A percentile compares a stretch with the other conserved stretches of the same genome.
Evolutionary conservation across 2,329 filamentous ascomycete genomes (phyloP).

Genomic region (Aureobasidium sp.): DNA sequence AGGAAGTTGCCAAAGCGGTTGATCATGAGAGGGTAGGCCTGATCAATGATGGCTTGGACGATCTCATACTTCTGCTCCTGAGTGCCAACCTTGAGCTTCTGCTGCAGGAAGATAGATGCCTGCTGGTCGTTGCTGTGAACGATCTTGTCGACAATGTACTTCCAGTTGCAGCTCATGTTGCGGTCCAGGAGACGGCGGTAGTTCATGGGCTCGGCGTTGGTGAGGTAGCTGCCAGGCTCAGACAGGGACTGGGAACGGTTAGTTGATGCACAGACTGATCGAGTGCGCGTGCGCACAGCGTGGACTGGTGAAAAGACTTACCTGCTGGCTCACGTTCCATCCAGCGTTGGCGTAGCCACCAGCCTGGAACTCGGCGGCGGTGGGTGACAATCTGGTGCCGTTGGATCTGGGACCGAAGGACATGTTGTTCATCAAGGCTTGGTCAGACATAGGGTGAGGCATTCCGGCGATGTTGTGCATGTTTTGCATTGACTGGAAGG

Average conservation of each 20-base stretch:
- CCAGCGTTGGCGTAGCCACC: slow-evolving; percentile 26
- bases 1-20: slow-evolving; percentile 99
- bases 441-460: slow-evolving; percentile 20
- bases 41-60: slow-evolving; percentile 88
- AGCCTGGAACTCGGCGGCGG: slow-evolving; percentile 38
- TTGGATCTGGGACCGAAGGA: slow-evolving; percentile 28
- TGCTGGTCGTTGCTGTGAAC: slow-evolving; percentile 99
- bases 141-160: slow-evolving; percentile 99
- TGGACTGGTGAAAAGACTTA: slow-evolving; percentile 1
- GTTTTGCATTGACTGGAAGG: slow-evolving; percentile 21
- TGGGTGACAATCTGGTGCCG: slow-evolving; percentile 39
- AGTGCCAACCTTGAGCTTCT: slow-evolving; percentile 96
- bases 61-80: slow-evolving; percentile 95
- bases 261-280: slow-evolving; percentile 1
- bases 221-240: slow-evolving; percentile 60
- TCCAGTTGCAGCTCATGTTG: slow-evolving; percentile 97
- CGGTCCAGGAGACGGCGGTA: slow-evolving; percentile 92
- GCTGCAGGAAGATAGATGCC: slow-evolving; percentile 96
- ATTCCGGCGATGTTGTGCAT: slow-evolving; percentile 11
- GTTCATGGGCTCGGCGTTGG: slow-evolving; percentile 86
- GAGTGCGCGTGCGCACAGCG: not conserved
- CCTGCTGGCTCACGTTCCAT: slow-evolving; percentile 29
- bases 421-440: not conserved
- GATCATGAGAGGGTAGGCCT: slow-evolving; percentile 93
- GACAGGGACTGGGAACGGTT: slow-evolving; percentile 18